phyloP scores from a whole-genome alignment of 441 rosid species.

The Lagerstroemia fauriei region DNA sequence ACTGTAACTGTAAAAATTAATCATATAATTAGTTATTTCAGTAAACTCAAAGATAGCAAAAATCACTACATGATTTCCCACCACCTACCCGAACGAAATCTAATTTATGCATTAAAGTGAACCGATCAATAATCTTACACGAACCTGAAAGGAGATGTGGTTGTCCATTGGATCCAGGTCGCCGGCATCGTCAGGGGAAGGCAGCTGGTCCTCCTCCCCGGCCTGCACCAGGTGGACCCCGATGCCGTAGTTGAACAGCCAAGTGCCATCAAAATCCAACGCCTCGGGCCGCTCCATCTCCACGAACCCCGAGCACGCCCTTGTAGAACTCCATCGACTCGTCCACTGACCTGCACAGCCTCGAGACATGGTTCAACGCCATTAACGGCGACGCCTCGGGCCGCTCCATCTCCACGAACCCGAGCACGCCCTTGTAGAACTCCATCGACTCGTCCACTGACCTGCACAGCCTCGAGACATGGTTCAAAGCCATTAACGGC shows the following conservation, averaged over 20 bases:
- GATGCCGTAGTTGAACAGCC: conserved; percentile 70
- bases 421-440: conserved; percentile 62
- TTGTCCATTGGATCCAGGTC: conserved; percentile 63
- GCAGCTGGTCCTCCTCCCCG: conserved; percentile 42
- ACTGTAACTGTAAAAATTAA: too few relatives aligned
- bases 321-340: conserved; percentile 58
- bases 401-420: conserved; percentile 55
- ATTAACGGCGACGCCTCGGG: conserved; percentile 51
- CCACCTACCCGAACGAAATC: too few relatives aligned
- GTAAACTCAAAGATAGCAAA: too few relatives aligned
- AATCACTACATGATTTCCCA: too few relatives aligned
- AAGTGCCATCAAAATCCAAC: conserved; percentile 55
- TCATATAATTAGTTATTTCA: too few relatives aligned
- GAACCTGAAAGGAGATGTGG: conserved; percentile 66
- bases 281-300: conserved; percentile 51
- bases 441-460: conserved; percentile 50
- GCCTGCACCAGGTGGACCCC: conserved; percentile 64
- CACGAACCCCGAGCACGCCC: conserved; percentile 57
- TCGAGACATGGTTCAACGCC: conserved; percentile 69
- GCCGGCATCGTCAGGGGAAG: conserved; percentile 27
- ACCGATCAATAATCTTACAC: too few relatives aligned
- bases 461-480: conserved; percentile 64
- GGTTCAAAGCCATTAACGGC: conserved; percentile 64
- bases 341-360: conserved; percentile 58
- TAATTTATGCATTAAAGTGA: too few relatives aligned